Percentiles rank a stretch among this genome's conserved stretches.
These are phyloP conservation scores for Blastobotrys mokoenaii DNA, from an alignment of 805 yeast species.

Conservation along the genomic window DNA sequence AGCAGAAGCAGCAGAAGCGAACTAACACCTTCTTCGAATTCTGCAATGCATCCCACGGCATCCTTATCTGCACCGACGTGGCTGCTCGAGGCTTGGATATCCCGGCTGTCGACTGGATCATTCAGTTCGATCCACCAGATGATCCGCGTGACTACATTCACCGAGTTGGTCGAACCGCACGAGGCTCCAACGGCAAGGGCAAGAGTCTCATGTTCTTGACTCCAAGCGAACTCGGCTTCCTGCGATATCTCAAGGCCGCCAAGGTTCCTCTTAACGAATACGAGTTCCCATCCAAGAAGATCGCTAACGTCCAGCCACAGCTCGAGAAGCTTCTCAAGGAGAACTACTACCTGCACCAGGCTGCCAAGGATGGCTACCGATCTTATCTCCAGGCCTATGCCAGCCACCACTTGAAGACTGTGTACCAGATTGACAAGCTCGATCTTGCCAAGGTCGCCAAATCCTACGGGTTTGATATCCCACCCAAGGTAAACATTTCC, in stretches of 20 bases:
- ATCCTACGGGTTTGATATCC: conserved; percentile 83
- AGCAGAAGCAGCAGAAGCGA: conserved; percentile 97
- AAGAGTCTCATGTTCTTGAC: conserved; percentile 90
- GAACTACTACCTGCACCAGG: conserved; percentile 86
- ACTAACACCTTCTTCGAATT: conserved; percentile 97
- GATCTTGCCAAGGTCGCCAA: conserved; percentile 92
- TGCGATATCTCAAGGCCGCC: conserved; percentile 90
- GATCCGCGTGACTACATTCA: conserved; percentile 99
- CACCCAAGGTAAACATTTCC: conserved; percentile 94
- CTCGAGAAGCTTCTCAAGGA: conserved; percentile 83
- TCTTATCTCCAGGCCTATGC: conserved; percentile 96
- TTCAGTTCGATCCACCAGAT: conserved; percentile 99
- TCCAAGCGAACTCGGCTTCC: conserved; percentile 89
- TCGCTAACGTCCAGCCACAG: conserved; percentile 94
- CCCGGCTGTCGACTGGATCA: conserved; percentile 98
- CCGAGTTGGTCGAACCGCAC: conserved; percentile 98
- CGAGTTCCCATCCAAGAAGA: conserved; percentile 89
- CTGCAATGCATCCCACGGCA: conserved; percentile 94
- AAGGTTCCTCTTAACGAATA: conserved; percentile 96
- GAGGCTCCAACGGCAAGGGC: conserved; percentile 80
- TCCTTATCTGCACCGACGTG: conserved; percentile 91
- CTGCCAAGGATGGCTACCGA: conserved; percentile 96
- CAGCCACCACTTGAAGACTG: conserved; percentile 91
- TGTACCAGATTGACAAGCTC: conserved; percentile 89
- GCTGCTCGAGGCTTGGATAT: conserved; percentile 99